Evolutionary conservation across 768 basidiomycete species (phyloP), one percentile per base, ranked within the genome.

Genomic region (Pisolithus orientalis): DNA sequence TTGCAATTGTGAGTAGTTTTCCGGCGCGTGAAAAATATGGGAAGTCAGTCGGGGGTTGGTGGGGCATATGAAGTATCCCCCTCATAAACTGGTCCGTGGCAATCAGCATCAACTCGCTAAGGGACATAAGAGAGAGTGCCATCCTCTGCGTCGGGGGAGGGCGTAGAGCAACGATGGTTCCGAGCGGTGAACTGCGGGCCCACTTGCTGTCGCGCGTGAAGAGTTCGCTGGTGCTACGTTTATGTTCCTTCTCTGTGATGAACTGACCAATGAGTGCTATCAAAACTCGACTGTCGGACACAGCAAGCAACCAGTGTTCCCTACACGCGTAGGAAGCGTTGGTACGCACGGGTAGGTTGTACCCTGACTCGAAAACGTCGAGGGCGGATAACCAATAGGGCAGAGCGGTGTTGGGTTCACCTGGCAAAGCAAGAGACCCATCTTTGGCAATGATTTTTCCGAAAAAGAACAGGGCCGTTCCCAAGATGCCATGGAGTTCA

Each of bases 1-100:
- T 73, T 6, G 80, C 84, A 54, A 85, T 79, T 21, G 80, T 82
- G 66, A 75, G 83, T 6, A 85, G 75, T 62, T 83, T 79, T 50
- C 74, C 77, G 2, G 78, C 74, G 6, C 83, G 77, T 4, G 80
- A 79, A 66, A 82, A 82, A 1, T 70, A 56, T 55, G 56, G 21
- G 53, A 57, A 24, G 13, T 56, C 52, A 5, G 60, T 40, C 48
- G 67, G 66, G 17, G 65, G 62, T 6, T 70, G 73, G 57, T 81
- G 82, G 1, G 84, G 85, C 84, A 85, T 84, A 62, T 84, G 80
- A 62, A 87, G 80, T 52, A 85, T 84, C 6, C 83, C 85, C 21
- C 83, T 72, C 5, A 78, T 78, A 61, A 85, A 84, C 55, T 85
- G 84, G 63, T 85, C 85, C 71, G 82, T 80, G 7, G 85, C 83